Evolutionary conservation across 2,329 filamentous ascomycete genomes (phyloP).

Genomic region (Pseudocercospora fijiensis): DNA sequence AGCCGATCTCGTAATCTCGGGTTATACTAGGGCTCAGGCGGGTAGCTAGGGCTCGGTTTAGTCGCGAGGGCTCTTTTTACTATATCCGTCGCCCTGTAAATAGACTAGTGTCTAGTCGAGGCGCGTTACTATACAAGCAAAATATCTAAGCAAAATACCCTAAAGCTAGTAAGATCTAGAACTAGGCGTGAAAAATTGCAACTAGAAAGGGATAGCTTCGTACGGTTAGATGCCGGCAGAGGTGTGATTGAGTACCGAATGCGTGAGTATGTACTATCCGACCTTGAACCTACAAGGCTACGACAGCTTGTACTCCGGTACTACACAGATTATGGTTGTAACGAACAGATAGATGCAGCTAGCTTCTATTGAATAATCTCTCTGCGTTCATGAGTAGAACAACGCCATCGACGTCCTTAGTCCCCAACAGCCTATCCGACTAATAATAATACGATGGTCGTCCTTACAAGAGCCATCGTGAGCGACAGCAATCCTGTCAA

Average conservation of each 20-base stretch:
- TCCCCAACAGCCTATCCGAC: neutral
- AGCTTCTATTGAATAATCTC: neutral
- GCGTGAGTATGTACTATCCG: neutral
- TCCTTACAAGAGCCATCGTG: conserved; percentile 8
- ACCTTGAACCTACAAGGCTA: neutral
- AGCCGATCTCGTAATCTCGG: too few relatives aligned
- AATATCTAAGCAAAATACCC: too few relatives aligned
- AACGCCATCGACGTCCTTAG: neutral
- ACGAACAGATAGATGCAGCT: neutral
- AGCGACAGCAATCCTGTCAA: conserved; percentile 16
- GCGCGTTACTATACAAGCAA: too few relatives aligned
- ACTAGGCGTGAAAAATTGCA: too few relatives aligned
- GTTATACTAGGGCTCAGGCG: too few relatives aligned
- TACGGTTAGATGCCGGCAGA: neutral
- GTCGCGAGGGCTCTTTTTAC: neutral
- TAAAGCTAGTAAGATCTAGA: too few relatives aligned
- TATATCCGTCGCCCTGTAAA: neutral
- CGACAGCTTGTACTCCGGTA: neutral
- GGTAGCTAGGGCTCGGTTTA: too few relatives aligned
- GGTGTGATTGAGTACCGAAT: neutral
- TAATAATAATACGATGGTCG: neutral
- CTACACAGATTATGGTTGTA: neutral
- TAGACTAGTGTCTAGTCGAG: too few relatives aligned
- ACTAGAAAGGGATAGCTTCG: neutral
- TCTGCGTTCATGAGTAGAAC: neutral